Base-by-base conservation (phyloP, 805 yeast genomes). In the Zygosaccharomyces bisporus region DNA sequence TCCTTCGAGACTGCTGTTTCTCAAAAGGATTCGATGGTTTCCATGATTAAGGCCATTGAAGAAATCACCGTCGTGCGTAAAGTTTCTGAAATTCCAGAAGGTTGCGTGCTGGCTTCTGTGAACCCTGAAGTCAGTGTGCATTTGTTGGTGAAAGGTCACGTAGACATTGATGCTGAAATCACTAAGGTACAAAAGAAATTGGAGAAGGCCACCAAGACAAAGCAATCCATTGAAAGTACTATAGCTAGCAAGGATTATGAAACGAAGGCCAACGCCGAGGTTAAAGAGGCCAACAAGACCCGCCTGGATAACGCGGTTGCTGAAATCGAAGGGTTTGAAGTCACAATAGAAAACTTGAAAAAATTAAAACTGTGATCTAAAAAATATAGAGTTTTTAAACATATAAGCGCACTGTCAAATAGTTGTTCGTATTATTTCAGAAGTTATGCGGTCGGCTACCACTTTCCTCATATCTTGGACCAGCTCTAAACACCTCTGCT, bases 101-200 rank as follows among this genome's bases (percentile, higher is more conserved):
- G 99, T 36, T 86, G 95, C 67, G 96, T 91, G 34, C 76, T 89
- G 53, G 81, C 80, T 55, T 78, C 95, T 45, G 87, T 91, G 46
- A 78, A 80, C 47, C 83, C 95, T 39, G 84, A 79, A 44, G 81
- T 87, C 64, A 83, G 80, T 48, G 98, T 90, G 16, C 96, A 88
- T 59, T 79, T 91, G 23, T 75, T 93, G 64, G 96, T 91, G 46
- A 90, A 88, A 75, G 99, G 98, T 43, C 90, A 85, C 63, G 81
- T 93, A 55, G 97, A 91, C 66, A 77, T 90, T 55, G 97, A 89
- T 58, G 84, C 84, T 44, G 98, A 93, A 71, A 86, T 93, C 58
- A 62, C 73, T 55, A 93, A 91, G 76, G 93, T 89, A 30, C 67
- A 73, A 58, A 80, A 79, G 76, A 91, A 86, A 72, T 74, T 90